Base-by-base conservation (phyloP, 352 stramenopile genomes). In the Phytopythium mirpurense region DNA sequence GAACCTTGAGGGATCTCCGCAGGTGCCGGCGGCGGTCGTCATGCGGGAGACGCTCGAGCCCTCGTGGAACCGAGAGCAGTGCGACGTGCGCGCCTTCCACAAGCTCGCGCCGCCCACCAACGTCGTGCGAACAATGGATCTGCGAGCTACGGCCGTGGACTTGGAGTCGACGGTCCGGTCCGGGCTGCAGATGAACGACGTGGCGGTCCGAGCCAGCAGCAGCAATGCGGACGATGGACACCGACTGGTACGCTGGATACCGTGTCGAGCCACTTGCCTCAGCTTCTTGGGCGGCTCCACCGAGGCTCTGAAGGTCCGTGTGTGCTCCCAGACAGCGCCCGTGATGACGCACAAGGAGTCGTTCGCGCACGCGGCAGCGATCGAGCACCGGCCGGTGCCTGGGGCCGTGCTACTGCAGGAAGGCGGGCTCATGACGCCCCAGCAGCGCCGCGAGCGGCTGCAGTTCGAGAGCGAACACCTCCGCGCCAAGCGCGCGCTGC, bases 41-140 rank as follows among this genome's bases (percentile, higher is more conserved):
- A 86, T 76, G 47, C 59, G 62, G 1, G 54, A 74, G 55, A 83
- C 72, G 4, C 49, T 63, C 12, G 54, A 72, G 16, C 62, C 54
- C 12, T 84, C 77, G 0, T 89, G 78, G 78, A 79, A 83, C 42
- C 72, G 76, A 14, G 76, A 86, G 49, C 65, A 71, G 42, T 87
- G 70, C 41, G 78, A 89, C 29, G 44, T 62, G 12, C 61, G 77
- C 8, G 36, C 70, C 3, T 87, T 86, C 42, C 63, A 69, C 23
- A 84, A 78, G 42, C 47, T 83, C 2, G 46, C 60, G 18, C 37
- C 59, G 29, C 37, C 72, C 9, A 51, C 71, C 9, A 56, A 79
- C 27, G 56, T 74, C 9, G 8, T 85, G 4, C 51, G 68, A 1
- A 35, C 65, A 2, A 75, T 73, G 24, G 63, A 85, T 29, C 48